Evolutionary conservation across 352 stramenopile species (phyloP), one percentile per base, ranked within the genome.

Genomic region (Aphanomyces astaci): DNA sequence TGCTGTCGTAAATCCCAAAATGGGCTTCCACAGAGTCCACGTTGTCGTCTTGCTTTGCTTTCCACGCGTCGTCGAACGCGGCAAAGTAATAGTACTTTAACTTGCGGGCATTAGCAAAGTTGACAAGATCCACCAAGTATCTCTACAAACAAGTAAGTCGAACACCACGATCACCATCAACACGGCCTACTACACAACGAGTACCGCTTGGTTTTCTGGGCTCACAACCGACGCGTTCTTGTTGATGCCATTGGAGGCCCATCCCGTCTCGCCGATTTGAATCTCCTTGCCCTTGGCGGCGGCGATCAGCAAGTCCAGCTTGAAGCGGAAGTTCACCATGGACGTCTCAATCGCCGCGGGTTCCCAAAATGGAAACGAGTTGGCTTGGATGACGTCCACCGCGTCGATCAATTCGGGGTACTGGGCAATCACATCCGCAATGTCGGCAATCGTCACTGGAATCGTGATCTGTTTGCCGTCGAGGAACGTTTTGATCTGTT

Each of bases 81-180:
- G 84, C 77, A 68, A 94, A 94, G 77, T 92, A 94, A 78, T 91
- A 94, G 74, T 93, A 92, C 75, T 92, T 89, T 80, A 82, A 90
- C 25, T 78, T 78, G 64, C 89, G 71, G 32, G 75, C 64, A 19
- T 77, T 78, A 2, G 86, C 82, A 52, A 90, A 75, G 48, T 79
- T 46, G 67, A 82, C 86, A 63, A 94, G 92, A 76, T 92, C 80
- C 64, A 91, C 85, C 60, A 92, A 65, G 77, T 89, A 94, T 9
- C 55, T 76, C 75, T 82, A 54, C n/a, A 51, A 4, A 60, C n/a
- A n/a, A n/a, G n/a, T n/a, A n/a, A n/a, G n/a, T n/a, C n/a, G n/a
- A 36, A 27, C 60, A 22, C 22, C 11, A 19, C 48, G 27, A 64
- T 32, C 54, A 67, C 32, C 48, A 66, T 57, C 2, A 70, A 39